Evolutionary conservation across 495 filamentous ascomycete species (phyloP).

Genomic region (Neurospora hispaniola): DNA sequence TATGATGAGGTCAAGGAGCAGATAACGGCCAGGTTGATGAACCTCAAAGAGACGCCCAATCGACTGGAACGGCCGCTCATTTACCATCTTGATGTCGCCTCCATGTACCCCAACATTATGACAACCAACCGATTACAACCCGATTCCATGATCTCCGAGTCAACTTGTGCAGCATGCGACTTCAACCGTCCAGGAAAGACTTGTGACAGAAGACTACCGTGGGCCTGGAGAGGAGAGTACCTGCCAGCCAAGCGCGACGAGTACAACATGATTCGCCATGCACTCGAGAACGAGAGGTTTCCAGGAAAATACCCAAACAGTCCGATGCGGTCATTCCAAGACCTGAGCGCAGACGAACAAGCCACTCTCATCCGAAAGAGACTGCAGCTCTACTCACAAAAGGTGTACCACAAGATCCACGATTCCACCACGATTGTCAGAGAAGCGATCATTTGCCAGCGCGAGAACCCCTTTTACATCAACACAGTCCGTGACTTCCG

Average conservation of each 20-base stretch:
- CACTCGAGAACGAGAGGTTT: conserved; percentile 88
- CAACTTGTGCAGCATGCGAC: conserved; percentile 92
- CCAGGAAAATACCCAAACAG: conserved; percentile 61
- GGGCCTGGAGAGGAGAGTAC: conserved; percentile 98
- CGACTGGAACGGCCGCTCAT: conserved; percentile 80
- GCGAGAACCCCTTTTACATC: conserved; percentile 98
- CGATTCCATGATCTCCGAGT: conserved; percentile 95
- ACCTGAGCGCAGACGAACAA: conserved; percentile 77
- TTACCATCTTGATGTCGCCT: conserved; percentile 96
- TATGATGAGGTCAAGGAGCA: conserved; percentile 87
- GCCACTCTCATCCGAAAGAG: conserved; percentile 73
- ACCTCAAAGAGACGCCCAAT: conserved; percentile 71
- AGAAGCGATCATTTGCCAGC: conserved; percentile 95
- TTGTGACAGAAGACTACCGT: conserved; percentile 88
- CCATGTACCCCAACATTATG: conserved; percentile 99
- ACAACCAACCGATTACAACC: conserved; percentile 96
- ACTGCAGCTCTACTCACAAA: conserved; percentile 87
- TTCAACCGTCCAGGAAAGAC: conserved; percentile 98
- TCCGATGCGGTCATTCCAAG: conserved; percentile 65
- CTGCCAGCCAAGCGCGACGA: conserved; percentile 92
- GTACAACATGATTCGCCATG: conserved; percentile 96
- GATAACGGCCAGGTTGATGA: conserved; percentile 60
- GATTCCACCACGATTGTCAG: conserved; percentile 87
- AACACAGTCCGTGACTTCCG: conserved; percentile 91
- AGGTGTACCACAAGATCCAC: conserved; percentile 99